phyloP scores from a whole-genome alignment of 768 basidiomycete species.

The Cystobasidium tubakii region DNA sequence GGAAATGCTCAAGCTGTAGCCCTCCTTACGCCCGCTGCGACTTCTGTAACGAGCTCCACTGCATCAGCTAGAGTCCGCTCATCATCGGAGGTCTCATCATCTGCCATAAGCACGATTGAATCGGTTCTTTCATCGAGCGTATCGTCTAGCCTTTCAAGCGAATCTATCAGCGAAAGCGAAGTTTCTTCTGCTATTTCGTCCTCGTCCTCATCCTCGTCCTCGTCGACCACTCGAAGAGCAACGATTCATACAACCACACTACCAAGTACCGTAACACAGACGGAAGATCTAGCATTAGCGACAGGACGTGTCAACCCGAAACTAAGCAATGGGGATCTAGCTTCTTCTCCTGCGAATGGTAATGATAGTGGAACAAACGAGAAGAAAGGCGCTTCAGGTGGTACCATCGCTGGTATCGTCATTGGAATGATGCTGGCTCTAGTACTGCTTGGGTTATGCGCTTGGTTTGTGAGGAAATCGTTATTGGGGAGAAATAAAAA shows the following conservation, averaged over 20 bases:
- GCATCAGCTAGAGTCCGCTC: not conserved
- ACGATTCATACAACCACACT: no score
- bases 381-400: not conserved
- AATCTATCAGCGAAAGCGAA: no score
- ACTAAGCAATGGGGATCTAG: not conserved
- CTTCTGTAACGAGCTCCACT: not conserved
- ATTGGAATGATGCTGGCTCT: constrained; percentile 3
- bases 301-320: not conserved
- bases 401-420: constrained; percentile 17
- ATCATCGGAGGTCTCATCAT: not conserved
- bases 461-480: not conserved
- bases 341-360: not conserved
- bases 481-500: constrained; percentile 12
- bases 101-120: not conserved
- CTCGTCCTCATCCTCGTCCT: no score
- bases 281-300: no score
- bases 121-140: not conserved
- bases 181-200: no score
- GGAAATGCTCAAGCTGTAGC: not conserved
- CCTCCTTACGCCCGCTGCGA: not conserved
- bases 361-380: not conserved
- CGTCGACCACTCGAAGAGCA: no score
- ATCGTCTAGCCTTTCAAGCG: not conserved
- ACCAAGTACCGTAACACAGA: no score
- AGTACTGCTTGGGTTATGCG: not conserved